Base-by-base conservation (phyloP, 75 land plant genomes). In the Pinus tabuliformis region DNA sequence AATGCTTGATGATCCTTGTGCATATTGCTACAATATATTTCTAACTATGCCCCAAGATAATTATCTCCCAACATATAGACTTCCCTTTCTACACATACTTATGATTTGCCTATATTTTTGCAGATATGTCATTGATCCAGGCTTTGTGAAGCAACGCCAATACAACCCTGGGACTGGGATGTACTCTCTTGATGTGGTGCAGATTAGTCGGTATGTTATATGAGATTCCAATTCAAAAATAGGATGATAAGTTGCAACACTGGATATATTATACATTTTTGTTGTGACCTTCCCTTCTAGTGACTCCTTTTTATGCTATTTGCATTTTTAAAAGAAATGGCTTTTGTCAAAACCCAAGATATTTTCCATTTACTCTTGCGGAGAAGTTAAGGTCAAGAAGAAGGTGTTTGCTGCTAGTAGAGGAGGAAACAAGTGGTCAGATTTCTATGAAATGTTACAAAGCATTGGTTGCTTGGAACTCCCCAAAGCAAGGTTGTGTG, bases 91-190 rank as follows among this genome's bases (percentile, higher is more conserved):
- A 68, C 52, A 68, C 22, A 20, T 37, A 39, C n/a, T 42, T 20
- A 24, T 68, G 72, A 68, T 68, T 68, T 42, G 3, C 56, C 57
- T 78, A 9, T 22, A 39, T 18, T 73, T 58, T 52, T 79, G 73
- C 80, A 94, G 97, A 81, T 94, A 92, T 83, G 99, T 97, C 21
- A 95, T 97, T 84, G 99, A 97, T 91, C 81, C 94, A 70, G 99
- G 99, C 28, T 89, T 84, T 83, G 99, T 97, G 66, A 97, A 97
- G 85, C 99, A 97, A 62, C 89, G 93, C 37, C 95, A 95, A 62
- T 92, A 97, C 81, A 89, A 91, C 80, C 96, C 99, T 45, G 77
- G 88, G 37, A 91, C 91, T 59, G 99, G 99, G 61, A 97, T 97
- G 96, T 92, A 92, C 77, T 92, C 99, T 73, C 98, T 97, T 81